Base-by-base conservation (phyloP, 2,329 filamentous ascomycete species). In the Fusarium fracticaudum region DNA sequence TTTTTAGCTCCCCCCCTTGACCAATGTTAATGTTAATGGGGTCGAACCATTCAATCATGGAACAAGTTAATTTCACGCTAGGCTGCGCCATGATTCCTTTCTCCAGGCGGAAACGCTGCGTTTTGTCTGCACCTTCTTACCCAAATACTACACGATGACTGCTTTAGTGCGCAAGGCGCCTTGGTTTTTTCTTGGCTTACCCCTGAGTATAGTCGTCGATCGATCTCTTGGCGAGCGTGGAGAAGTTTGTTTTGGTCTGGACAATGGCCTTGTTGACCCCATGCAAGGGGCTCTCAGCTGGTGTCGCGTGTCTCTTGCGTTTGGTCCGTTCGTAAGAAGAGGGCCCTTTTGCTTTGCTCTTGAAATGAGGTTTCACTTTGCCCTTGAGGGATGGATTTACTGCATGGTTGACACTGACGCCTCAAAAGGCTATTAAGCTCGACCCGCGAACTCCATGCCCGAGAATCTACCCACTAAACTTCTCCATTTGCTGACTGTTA, bases 161-260 rank as follows among this genome's bases (percentile, higher is more conserved):
- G 43, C 33, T 20, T 17, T 59, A 40, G n/a, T 43, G 33, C 43
- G 18, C 38, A 41, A 50, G 37, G 50, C 50, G 48, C 44, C 41
- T 59, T 55, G 47, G 33, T 60, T 60, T 40, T 59, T 64, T 24
- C 45, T 70, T 70, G 54, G 26, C 43, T 60, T 60, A 70, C 67
- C 67, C 67, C 67, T 70, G 67, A 70, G 66, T 43, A 65, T 47
- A 60, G 67, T 24, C 10, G 67, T 48, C 59, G 67, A 70, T 70
- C 67, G 66, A 70, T 70, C 66, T 70, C 59, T 70, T 70, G 51
- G 60, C 60, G 22, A 53, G 51, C 50, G 60, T 67, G 67, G 64
- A 50, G 26, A 24, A 44, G 14, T 44, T 24, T 54, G 58, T 26
- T 47, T 22, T 47, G 43, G 35, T 26, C 67, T 58, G 50, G 38